Base-by-base conservation (phyloP, 768 basidiomycete genomes). In the Cystoderma amianthinum region DNA sequence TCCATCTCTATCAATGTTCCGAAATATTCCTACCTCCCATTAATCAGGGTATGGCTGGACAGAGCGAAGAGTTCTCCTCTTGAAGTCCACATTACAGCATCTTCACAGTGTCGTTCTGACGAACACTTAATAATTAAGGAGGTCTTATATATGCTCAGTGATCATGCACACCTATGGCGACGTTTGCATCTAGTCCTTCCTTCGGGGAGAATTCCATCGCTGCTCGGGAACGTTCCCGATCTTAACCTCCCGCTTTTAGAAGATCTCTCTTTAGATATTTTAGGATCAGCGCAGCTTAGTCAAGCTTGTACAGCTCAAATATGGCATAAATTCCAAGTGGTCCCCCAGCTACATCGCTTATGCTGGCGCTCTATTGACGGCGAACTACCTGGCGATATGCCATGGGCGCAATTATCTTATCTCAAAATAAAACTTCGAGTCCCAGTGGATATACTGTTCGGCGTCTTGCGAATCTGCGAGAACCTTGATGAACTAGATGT, bases 1-100 rank as follows among this genome's bases (percentile, higher is more conserved):
- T 36, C 34, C 34, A 36, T 36, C 16, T 36, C 34, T n/a, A 36
- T 36, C 18, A 36, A 19, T 36, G 9, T n/a, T 9, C 34, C 34
- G 9, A 36, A 19, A 36, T 7, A 28, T 7, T 28, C n/a, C 7
- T 28, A 28, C n/a, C 7, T 28, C 25, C 25, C 25, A n/a, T 28
- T 28, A n/a, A 28, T 28, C 7, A 7, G 25, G 25, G 7, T n/a
- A n/a, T 28, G 25, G 25, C 25, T 28, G n/a, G 7, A n/a, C 25
- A 7, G 25, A 7, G n/a, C 25, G 7, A n/a, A n/a, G 7, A n/a
- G n/a, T 28, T 28, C 7, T n/a, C 25, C 25, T n/a, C 25, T 28
- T n/a, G 7, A 7, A n/a, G n/a, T 28, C 7, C 25, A n/a, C 25
- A 28, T 28, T 7, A 7, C n/a, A 7, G 7, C 7, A 28, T 28